phyloP scores from a whole-genome alignment of 2,329 filamentous ascomycete species.

The Lachnellula occidentalis region DNA sequence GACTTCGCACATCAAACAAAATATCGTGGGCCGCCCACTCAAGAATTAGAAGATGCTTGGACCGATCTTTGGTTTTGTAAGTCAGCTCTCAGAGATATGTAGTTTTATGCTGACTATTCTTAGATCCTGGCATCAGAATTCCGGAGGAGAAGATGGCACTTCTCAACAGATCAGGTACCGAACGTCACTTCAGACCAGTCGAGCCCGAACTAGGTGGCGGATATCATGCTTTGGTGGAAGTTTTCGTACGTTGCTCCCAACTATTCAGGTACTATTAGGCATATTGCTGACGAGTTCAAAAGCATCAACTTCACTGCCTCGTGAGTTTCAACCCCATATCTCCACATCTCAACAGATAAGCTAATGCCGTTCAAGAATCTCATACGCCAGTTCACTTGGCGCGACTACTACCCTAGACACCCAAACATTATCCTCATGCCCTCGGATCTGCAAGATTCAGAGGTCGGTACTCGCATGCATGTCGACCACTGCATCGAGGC shows the following conservation, averaged over 20 bases:
- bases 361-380: neutral
- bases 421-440: neutral
- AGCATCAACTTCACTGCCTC: slow-evolving; percentile 2
- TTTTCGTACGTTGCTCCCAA: neutral
- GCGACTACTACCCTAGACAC: neutral
- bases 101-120: neutral
- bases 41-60: slow-evolving; percentile 1
- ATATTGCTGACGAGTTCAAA: too few relatives aligned
- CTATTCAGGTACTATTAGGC: too few relatives aligned
- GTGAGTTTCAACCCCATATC: neutral
- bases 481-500: slow-evolving; percentile 1
- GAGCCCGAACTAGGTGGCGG: neutral
- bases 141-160: neutral
- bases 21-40: slow-evolving; percentile 5
- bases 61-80: slow-evolving; percentile 2
- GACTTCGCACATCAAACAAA: neutral
- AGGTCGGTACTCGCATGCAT: neutral
- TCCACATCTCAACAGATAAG: neutral
- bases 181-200: too few relatives aligned
- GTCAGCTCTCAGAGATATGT: neutral
- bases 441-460: neutral
- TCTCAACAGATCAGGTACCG: neutral
- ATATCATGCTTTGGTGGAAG: neutral
- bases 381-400: slow-evolving; percentile 3
- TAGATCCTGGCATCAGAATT: neutral